phyloP scores from a whole-genome alignment of 192 early-diverging fungal species.

The Podila epicladia region DNA sequence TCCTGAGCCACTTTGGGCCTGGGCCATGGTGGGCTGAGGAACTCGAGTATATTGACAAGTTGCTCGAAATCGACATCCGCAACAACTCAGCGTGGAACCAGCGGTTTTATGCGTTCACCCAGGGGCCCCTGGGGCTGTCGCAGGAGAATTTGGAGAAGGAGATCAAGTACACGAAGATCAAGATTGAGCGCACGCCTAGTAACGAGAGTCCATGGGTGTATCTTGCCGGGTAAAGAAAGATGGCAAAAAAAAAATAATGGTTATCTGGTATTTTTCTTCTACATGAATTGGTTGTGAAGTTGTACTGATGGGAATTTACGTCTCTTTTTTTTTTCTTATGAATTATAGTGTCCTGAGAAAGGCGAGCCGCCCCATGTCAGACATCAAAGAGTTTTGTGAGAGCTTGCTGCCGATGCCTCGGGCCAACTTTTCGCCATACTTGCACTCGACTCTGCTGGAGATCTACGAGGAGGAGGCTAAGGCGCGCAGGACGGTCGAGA shows the following conservation, averaged over 20 bases:
- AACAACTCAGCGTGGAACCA: slow-evolving; percentile 99
- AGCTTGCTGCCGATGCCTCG: slow-evolving; percentile 21
- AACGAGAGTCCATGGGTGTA: slow-evolving; percentile 97
- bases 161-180: slow-evolving; percentile 72
- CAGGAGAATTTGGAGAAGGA: slow-evolving; percentile 66
- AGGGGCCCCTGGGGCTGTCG: slow-evolving; percentile 35
- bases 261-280: too few species aligned
- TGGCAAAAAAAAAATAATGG: neutral
- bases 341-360: slow-evolving; percentile 52
- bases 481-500: slow-evolving; percentile 7
- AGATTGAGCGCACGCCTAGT: slow-evolving; percentile 83
- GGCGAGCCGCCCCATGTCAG: slow-evolving; percentile 27
- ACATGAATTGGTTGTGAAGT: too few species aligned
- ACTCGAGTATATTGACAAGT: slow-evolving; percentile 73
- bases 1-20: slow-evolving; percentile 74
- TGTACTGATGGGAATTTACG: neutral
- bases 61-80: slow-evolving; percentile 84
- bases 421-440: slow-evolving; percentile 50
- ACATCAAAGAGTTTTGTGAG: slow-evolving; percentile 56
- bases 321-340: neutral
- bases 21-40: slow-evolving; percentile 80
- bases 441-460: slow-evolving; percentile 53
- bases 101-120: slow-evolving; percentile 81
- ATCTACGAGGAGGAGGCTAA: slow-evolving; percentile 59
- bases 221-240: slow-evolving; percentile 70